Evolutionary conservation across 192 early-diverging fungal genomes (phyloP).

Genomic region (Chytriomyces sp.): DNA sequence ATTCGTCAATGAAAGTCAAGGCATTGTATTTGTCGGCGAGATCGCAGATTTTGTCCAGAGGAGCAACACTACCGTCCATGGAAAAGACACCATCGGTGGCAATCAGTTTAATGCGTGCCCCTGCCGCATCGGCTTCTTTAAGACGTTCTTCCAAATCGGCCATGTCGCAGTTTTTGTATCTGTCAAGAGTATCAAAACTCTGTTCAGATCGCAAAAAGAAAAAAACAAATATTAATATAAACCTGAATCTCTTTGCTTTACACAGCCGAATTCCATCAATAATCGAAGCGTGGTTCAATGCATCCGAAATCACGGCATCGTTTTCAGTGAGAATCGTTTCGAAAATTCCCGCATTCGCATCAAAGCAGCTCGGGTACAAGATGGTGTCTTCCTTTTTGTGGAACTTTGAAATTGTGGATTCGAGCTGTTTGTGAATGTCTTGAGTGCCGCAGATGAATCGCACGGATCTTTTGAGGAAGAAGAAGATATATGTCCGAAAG

Average conservation of each 20-base stretch:
- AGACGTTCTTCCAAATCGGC: conserved; percentile 71
- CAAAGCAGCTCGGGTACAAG: conserved; percentile 73
- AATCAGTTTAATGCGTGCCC: conserved; percentile 82
- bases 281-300: conserved; percentile 60
- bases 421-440: conserved; percentile 66
- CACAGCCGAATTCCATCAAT: conserved; percentile 31
- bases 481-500: too few relatives aligned
- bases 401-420: conserved; percentile 45
- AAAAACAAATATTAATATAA: neutral
- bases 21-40: conserved; percentile 88
- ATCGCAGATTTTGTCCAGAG: conserved; percentile 78
- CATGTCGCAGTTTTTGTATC: conserved; percentile 56
- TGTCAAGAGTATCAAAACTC: neutral
- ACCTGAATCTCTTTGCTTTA: conserved; percentile 19
- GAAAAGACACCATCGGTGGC: conserved; percentile 90
- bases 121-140: conserved; percentile 61
- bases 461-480: conserved; percentile 46
- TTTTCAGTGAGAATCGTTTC: conserved; percentile 64
- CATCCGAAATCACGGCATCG: conserved; percentile 63
- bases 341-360: conserved; percentile 74
- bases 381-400: conserved; percentile 67
- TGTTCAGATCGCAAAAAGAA: neutral
- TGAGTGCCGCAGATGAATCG: conserved; percentile 77
- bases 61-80: conserved; percentile 86
- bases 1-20: conserved; percentile 78